Conservation (phyloP, 768 basidiomycete species). For the Cubamyces sp. region DNA sequence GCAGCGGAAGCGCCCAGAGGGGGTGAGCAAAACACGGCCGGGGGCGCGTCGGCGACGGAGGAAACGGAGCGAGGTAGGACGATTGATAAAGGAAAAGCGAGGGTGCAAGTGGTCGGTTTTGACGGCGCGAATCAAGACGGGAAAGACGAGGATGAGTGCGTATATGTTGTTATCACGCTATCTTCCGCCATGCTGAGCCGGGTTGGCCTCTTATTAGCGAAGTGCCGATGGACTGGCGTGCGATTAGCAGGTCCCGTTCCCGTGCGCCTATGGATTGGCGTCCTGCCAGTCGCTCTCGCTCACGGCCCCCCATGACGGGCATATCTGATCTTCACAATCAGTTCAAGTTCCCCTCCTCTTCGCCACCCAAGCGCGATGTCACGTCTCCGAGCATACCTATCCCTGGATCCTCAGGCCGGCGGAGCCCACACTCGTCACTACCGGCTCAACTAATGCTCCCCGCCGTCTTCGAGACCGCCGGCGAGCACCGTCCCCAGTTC, state of each 20-base stretch:
- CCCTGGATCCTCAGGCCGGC: constrained; percentile 29
- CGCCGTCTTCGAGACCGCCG: constrained; percentile 32
- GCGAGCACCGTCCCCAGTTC: constrained; percentile 23
- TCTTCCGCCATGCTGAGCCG: constrained; percentile 29
- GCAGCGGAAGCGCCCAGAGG: constrained; percentile 18
- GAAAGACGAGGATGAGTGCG: constrained; percentile 76
- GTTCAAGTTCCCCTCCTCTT: constrained; percentile 35
- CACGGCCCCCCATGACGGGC: constrained; percentile 65
- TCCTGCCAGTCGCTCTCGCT: constrained; percentile 75
- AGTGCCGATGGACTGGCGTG: constrained; percentile 90
- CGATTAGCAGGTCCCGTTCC: constrained; percentile 88
- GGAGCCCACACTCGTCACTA: constrained; percentile 32
- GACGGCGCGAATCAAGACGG: constrained; percentile 75
- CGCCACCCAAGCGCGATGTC: constrained; percentile 30
- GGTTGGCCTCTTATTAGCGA: constrained; percentile 27
- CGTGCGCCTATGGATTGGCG: constrained; percentile 93
- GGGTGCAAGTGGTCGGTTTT: constrained; percentile 80
- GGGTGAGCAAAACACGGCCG: constrained; percentile 7
- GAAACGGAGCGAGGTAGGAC: constrained; percentile 68
- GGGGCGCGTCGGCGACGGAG: constrained; percentile 25
- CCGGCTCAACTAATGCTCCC: constrained; percentile 30
- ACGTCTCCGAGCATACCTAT: constrained; percentile 36
- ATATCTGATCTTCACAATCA: constrained; percentile 34
- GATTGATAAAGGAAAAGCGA: constrained; percentile 80
- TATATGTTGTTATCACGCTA: constrained; percentile 36